Base-by-base conservation (phyloP, 352 stramenopile species). In the Blastocystis sp. region DNA sequence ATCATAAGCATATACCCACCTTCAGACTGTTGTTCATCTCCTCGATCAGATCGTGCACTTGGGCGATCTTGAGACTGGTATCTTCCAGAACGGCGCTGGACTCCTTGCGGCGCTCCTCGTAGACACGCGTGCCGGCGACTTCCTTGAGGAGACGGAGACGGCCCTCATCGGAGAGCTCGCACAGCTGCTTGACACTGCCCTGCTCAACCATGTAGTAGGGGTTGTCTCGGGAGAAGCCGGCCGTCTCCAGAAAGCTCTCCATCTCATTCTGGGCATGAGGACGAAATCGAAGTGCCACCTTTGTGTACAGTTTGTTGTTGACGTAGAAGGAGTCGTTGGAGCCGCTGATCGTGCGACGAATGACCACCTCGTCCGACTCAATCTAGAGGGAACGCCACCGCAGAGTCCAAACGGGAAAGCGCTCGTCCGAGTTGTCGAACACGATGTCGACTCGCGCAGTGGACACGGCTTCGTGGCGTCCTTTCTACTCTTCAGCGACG, bases 181-280 rank as follows among this genome's bases (percentile, higher is more conserved):
- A 97, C 24, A 99, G 90, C 10, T 94, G 94, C 88, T 98, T 98
- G 28, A 99, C 96, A 89, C 99, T 99, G 43, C 97, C 97, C 91
- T 99, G 97, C 90, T 99, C 95, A 61, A 99, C 97, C 89, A 99
- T 99, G 90, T 99, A 99, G 91, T 99, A 99, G n/a, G 97, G 97
- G 91, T 99, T 99, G 40, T 93, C 95, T 84, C 97, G 96, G 21
- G 95, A 98, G 90, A 99, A 99, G 17, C 97, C 97, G 0, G 97
- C 97, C 62, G 95, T 98, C 90, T 99, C 97, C 10, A 99, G 92
- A 76, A 99, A 91, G 82, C 95, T 95, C 64, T 96, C 92, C n/a
- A 99, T 96, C 90, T 99, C 97, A 84, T 93, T 96, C 91, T 98
- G 89, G 21, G 21, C 38, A 43, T 14, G 9, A 40, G 28, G 38